Evolutionary conservation across 2,329 filamentous ascomycete genomes (phyloP).

Genomic region (Neopestalotiopsis clavispora): DNA sequence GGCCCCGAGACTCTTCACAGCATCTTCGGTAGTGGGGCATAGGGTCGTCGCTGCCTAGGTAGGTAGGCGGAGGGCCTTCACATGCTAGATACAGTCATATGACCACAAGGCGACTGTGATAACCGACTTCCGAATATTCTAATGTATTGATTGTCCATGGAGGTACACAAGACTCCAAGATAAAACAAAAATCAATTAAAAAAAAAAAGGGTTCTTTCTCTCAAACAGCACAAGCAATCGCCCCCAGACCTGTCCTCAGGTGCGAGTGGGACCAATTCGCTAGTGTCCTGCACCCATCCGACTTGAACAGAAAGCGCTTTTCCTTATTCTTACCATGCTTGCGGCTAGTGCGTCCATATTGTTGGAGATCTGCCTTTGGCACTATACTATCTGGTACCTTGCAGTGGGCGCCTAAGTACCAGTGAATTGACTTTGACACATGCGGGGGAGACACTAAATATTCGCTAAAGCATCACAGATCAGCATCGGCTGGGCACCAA

Average conservation of each 20-base stretch:
- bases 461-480: background rate
- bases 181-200: background rate
- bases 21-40: background rate
- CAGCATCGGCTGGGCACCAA: too few species aligned
- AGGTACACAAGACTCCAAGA: background rate
- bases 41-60: background rate
- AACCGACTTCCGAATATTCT: background rate
- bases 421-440: background rate
- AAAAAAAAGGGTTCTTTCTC: background rate
- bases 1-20: background rate
- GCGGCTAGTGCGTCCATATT: background rate
- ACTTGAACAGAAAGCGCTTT: background rate
- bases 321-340: background rate
- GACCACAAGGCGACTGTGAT: background rate
- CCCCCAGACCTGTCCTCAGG: background rate
- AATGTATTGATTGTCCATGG: background rate
- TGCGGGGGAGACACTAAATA: background rate
- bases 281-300: background rate
- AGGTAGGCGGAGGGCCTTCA: background rate
- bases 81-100: background rate
- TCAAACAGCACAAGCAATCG: background rate
- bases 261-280: background rate
- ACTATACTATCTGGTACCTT: background rate
- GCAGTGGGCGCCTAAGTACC: background rate
- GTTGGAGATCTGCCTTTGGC: background rate